Percentiles rank a stretch among this genome's conserved stretches.
Evolutionary conservation across 23 red algal genomes (phyloP).

Genomic region (Cyanidium caldarium): DNA sequence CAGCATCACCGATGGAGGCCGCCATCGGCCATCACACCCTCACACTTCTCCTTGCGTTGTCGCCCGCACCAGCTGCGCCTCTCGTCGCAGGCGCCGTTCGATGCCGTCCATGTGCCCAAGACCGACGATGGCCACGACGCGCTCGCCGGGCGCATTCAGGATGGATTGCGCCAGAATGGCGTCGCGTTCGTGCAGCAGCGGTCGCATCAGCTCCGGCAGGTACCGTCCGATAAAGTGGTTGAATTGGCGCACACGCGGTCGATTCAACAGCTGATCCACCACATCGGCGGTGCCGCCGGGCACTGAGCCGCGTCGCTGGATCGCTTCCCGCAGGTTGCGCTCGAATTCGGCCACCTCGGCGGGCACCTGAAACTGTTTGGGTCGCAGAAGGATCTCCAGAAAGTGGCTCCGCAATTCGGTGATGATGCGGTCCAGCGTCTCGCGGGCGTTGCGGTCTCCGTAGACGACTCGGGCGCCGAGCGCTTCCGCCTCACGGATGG

Average conservation of each 20-base stretch:
- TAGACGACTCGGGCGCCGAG: slow-evolving; percentile 9
- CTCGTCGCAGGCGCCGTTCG: too few species aligned
- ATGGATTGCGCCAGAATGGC: background rate
- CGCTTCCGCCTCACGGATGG: slow-evolving; percentile 1
- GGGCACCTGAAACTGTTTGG: background rate
- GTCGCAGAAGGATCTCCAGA: background rate
- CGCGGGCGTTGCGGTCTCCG: slow-evolving; percentile 13
- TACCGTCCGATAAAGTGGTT: background rate
- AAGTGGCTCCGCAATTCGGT: background rate
- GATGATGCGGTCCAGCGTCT: slow-evolving; percentile 8
- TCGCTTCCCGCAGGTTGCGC: background rate
- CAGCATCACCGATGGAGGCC: too few species aligned
- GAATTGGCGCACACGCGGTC: background rate
- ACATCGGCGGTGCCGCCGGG: background rate
- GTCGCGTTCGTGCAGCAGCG: background rate
- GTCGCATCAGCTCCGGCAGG: background rate
- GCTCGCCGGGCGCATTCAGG: background rate
- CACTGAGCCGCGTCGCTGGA: too few species aligned
- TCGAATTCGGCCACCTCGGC: background rate
- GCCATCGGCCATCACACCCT: too few species aligned
- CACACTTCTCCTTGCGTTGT: too few species aligned
- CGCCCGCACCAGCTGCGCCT: too few species aligned
- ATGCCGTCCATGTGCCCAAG: background rate
- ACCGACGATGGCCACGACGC: background rate
- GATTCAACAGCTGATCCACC: background rate